phyloP scores from a whole-genome alignment of 129 eudicot species.

The Calendula officinalis region DNA sequence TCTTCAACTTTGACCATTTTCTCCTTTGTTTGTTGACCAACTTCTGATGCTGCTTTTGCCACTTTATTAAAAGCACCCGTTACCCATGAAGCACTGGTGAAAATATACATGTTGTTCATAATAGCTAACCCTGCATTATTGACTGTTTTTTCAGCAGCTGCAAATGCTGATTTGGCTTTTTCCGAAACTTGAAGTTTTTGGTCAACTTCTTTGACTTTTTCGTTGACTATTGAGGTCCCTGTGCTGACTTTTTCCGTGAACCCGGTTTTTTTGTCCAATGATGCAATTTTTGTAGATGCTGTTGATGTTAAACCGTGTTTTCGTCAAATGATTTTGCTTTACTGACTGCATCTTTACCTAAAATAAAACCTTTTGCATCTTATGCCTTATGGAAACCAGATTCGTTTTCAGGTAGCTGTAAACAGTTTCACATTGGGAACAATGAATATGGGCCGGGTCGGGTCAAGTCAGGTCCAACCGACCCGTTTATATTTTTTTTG shows the following conservation, averaged over 20 bases:
- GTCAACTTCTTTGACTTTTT: constrained; percentile 71
- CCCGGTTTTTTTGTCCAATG: constrained; percentile 67
- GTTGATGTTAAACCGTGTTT: constrained; percentile 63
- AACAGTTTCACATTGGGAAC: background rate
- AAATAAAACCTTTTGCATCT: constrained; percentile 70
- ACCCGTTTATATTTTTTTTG: too few relatives aligned
- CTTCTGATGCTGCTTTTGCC: constrained; percentile 70
- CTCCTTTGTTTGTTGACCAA: constrained; percentile 76
- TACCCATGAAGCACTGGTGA: constrained; percentile 64
- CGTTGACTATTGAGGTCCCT: constrained; percentile 62
- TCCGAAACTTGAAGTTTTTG: constrained; percentile 71
- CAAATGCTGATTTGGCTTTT: constrained; percentile 70
- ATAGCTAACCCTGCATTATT: constrained; percentile 72
- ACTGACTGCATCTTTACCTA: constrained; percentile 68
- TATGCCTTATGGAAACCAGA: constrained; percentile 79
- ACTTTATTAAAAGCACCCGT: constrained; percentile 65
- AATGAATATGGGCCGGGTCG: too few relatives aligned
- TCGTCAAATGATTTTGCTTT: constrained; percentile 71
- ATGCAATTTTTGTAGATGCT: constrained; percentile 65
- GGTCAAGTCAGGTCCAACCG: too few relatives aligned
- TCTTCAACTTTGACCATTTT: constrained; percentile 56
- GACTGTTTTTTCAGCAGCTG: constrained; percentile 74
- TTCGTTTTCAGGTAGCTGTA: constrained; percentile 48
- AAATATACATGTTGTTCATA: constrained; percentile 69
- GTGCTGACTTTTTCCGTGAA: constrained; percentile 59